Base-by-base conservation (phyloP, 768 basidiomycete genomes). In the Albatrellus ellisii region DNA sequence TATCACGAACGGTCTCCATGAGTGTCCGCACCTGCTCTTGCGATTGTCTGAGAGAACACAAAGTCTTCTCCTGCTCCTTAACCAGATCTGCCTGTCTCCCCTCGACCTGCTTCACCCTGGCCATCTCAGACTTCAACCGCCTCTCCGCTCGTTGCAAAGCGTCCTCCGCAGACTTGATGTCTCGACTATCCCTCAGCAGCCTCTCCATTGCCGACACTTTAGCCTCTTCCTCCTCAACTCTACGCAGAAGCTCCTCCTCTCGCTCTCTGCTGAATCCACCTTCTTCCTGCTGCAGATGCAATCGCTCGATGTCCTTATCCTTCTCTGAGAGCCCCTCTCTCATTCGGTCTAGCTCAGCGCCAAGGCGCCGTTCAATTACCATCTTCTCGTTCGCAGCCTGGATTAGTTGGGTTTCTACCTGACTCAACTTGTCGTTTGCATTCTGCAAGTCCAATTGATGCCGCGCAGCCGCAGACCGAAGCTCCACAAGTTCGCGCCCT, bases 151-250 rank as follows among this genome's bases (percentile, higher is more conserved):
- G 52, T 22, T 47, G 51, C 26, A 57, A 32, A 3, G 47, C 61
- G 26, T 50, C 52, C 46, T 69, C 67, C 14, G 62, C 46, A 10
- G 53, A 51, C 43, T 64, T 58, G 8, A 61, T 42, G 34, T 65
- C 56, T 18, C 65, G 59, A n/a, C 62, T 54, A 24, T 66, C 66
- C 18, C 61, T 55, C 2, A 73, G 53, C 56, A 72, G 57, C 34
- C 55, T 58, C 53, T 81, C 75, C 43, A 84, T 53, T 2, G 73
- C 68, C 3, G 61, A 58, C 26, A 83, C 76, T 57, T 75, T 79
- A 4, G 71, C 74, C 36, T 77, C 77, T 47, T 85, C 80, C 52
- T 81, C 79, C 33, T 85, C 80, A 22, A 86, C 73, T 48, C 83
- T 66, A 56, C 68, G 65, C 54, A 78, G 46, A 22, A 85, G 52